phyloP scores from a whole-genome alignment of 805 yeast species.

The Debaryomyces tyrocola region DNA sequence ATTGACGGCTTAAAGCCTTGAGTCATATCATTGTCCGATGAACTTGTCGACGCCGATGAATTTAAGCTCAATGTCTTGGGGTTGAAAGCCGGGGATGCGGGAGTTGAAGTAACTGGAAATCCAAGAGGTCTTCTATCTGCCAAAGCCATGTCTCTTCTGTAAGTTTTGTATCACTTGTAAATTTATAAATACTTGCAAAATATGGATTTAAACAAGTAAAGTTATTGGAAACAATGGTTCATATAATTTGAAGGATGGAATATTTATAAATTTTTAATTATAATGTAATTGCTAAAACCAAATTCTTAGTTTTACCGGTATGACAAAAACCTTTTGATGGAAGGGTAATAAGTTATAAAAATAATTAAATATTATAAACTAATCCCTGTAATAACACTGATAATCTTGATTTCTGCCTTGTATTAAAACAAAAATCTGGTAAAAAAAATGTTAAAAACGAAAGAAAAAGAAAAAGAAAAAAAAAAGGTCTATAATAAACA shows the following conservation, averaged over 20 bases:
- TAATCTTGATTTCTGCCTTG: neutral
- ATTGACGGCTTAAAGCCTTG: slow-evolving; percentile 14
- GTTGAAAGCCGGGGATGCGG: slow-evolving; percentile 44
- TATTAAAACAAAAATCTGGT: neutral
- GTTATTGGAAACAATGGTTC: neutral
- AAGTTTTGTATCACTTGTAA: slow-evolving; percentile 1
- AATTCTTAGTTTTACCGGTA: neutral
- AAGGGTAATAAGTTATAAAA: slow-evolving; percentile 7
- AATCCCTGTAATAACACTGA: neutral
- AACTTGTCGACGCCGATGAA: slow-evolving; percentile 11
- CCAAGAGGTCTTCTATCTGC: slow-evolving; percentile 67
- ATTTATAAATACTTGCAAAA: neutral
- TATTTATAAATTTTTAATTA: slow-evolving; percentile 2
- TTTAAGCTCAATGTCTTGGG: slow-evolving; percentile 24
- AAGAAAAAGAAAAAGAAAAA: neutral
- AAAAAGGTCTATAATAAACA: neutral
- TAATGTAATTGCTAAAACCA: neutral
- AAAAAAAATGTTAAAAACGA: neutral
- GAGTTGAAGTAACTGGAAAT: slow-evolving; percentile 49
- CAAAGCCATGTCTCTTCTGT: slow-evolving; percentile 51
- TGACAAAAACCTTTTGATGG: neutral
- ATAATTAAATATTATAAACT: slow-evolving; percentile 17
- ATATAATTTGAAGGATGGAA: neutral
- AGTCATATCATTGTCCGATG: slow-evolving; percentile 7
- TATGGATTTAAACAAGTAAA: neutral